Conservation (phyloP, 164 flowering plant genomes). For the Dillenia suffruticosa region DNA sequence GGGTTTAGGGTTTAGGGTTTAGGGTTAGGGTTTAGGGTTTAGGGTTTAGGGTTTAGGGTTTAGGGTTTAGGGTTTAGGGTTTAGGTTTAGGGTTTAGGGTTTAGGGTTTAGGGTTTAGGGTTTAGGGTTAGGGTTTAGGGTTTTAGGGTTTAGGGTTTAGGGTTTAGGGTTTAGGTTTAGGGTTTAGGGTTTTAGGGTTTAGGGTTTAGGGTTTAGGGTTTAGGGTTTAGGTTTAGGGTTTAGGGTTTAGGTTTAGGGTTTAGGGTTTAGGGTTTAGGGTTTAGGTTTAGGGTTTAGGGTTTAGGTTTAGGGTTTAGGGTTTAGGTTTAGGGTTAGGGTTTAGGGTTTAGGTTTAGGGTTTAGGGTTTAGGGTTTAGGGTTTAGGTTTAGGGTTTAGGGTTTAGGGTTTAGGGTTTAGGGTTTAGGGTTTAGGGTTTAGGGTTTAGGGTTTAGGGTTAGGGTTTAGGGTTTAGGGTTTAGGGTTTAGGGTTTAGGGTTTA, state of each 20-base stretch:
- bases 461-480: too few relatives aligned
- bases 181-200: constrained; percentile 4
- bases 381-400: not conserved
- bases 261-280: constrained; percentile 1
- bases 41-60: not conserved
- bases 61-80: not conserved
- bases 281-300: constrained; percentile 3
- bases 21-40: not conserved
- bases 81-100: constrained; percentile 2
- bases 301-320: constrained; percentile 4
- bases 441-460: constrained; percentile 5
- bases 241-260: not conserved
- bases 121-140: not conserved
- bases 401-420: too few relatives aligned
- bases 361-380: constrained; percentile 2
- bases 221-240: not conserved
- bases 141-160: constrained; percentile 3
- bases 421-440: constrained; percentile 4
- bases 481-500: constrained; percentile 4
- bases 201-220: not conserved
- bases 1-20: constrained; percentile 4
- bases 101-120: constrained; percentile 5
- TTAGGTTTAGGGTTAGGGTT: constrained; percentile 4
- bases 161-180: not conserved
- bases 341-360: constrained; percentile 4